Evolutionary conservation across 768 basidiomycete species (phyloP), one percentile per base, ranked within the genome.

Genomic region (Auriscalpium microsporum): DNA sequence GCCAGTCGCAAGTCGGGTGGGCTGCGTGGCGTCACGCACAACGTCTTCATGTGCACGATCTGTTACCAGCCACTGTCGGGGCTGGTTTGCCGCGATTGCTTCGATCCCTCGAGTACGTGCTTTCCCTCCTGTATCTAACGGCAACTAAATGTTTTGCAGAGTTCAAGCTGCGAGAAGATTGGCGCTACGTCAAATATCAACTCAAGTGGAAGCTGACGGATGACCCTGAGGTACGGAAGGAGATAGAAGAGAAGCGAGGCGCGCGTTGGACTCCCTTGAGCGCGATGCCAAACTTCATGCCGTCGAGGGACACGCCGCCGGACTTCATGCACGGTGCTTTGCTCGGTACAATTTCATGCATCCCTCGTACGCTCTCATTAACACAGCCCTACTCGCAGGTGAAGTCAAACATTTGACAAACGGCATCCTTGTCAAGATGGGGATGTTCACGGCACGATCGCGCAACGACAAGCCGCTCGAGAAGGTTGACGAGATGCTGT

Each of bases 101-200:
- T 47, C 4, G 4, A 47, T 23, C 45, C 45, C 14, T 10, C 10
- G 21, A 16, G 45, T 47, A 63, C 56, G 50, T 45, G 49, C 56
- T 42, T 42, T 10, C n/a, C 40, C n/a, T n/a, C 40, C 10, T n/a
- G n/a, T 42, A 10, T 10, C 40, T 42, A 11, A 42, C 40, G 10
- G 40, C 10, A 11, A n/a, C 40, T 42, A 21, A 21, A 21, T 42
- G n/a, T 42, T 42, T n/a, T 42, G 40, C 40, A 42, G 10, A n/a
- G 40, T 21, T 21, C 21, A 46, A 40, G 8, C 21, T 37, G 7
- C 58, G 62, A 13, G 45, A 58, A 48, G 50, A 56, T 5, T 62
- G 60, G 62, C 37, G 53, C 4, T 60, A 56, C 44, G 3, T 65
- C 34, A 65, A 65, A 37, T 64, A 65, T 42, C 50, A 63, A 10